Evolutionary conservation across 768 basidiomycete species (phyloP).

Genomic region (Austroboletus festivus): DNA sequence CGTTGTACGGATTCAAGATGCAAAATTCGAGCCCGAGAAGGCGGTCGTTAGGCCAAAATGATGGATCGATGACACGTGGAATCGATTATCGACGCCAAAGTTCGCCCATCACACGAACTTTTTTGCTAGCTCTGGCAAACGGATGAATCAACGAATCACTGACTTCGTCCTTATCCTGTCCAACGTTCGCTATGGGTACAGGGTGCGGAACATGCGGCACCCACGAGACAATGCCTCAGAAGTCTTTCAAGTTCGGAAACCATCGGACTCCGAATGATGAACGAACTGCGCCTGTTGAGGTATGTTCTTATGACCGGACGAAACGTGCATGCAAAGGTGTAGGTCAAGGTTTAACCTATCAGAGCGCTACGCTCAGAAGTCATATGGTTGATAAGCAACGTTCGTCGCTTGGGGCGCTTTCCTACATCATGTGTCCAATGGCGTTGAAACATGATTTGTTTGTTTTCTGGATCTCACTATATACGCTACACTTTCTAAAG

Average conservation of each 20-base stretch:
- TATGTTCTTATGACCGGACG: too few species aligned
- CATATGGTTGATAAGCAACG: background rate
- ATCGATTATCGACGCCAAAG: background rate
- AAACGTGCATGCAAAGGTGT: background rate
- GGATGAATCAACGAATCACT: background rate
- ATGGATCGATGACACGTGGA: background rate
- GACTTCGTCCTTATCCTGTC: background rate
- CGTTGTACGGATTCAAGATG: background rate
- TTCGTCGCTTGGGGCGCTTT: slow-evolving; percentile 1
- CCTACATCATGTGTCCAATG: background rate
- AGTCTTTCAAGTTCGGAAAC: background rate
- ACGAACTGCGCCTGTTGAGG: too few species aligned
- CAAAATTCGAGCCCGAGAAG: background rate
- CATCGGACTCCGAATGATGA: background rate
- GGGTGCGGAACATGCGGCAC: background rate
- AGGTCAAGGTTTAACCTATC: background rate
- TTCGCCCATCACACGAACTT: background rate
- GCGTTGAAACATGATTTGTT: background rate
- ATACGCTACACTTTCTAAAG: background rate
- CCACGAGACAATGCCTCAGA: background rate
- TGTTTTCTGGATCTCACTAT: background rate
- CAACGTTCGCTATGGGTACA: background rate
- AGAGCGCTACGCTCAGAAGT: background rate
- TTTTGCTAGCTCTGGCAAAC: background rate
- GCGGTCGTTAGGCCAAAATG: slow-evolving; percentile 1